These are phyloP conservation scores for Whalleya microplaca DNA, from an alignment of 2,329 filamentous ascomycete genomes.

Conservation along the genomic window DNA sequence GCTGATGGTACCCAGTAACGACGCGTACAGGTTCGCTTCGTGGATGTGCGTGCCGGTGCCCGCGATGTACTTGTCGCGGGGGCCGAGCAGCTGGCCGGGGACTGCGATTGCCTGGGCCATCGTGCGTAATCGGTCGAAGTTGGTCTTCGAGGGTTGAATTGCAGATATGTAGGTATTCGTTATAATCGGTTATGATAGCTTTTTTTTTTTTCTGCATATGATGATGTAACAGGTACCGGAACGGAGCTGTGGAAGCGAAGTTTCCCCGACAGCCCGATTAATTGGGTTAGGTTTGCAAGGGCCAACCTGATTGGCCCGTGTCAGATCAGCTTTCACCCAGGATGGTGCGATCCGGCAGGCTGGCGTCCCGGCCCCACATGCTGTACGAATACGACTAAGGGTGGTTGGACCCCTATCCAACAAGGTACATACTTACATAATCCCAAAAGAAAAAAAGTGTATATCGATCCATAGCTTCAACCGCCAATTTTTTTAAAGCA, in stretches of 20 bases:
- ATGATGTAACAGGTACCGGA: slow-evolving; percentile 21
- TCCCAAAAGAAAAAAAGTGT: slow-evolving; percentile 1
- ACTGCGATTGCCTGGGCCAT: slow-evolving; percentile 60
- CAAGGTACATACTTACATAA: slow-evolving; percentile 8
- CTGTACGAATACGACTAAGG: background rate
- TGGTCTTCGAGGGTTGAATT: background rate
- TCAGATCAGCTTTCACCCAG: too few relatives aligned
- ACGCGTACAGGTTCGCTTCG: slow-evolving; percentile 75
- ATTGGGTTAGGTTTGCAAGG: too few relatives aligned
- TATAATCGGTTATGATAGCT: background rate
- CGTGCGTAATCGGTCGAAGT: slow-evolving; percentile 3
- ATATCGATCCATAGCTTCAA: background rate
- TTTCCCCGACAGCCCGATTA: slow-evolving; percentile 6
- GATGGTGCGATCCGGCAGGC: slow-evolving; percentile 20
- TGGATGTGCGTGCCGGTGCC: slow-evolving; percentile 86
- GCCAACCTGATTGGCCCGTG: too few relatives aligned
- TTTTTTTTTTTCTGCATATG: slow-evolving; percentile 7
- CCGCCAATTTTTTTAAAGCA: too few relatives aligned
- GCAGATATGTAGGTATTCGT: too few relatives aligned
- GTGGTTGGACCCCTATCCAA: slow-evolving; percentile 16
- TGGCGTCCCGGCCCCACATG: slow-evolving; percentile 22
- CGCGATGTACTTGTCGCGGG: slow-evolving; percentile 66
- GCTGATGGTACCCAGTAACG: slow-evolving; percentile 74
- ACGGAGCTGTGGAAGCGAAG: background rate
- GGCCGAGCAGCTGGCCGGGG: slow-evolving; percentile 81